Evolutionary conservation across 768 basidiomycete species (phyloP).

Genomic region (Boletus subcaerulescens): DNA sequence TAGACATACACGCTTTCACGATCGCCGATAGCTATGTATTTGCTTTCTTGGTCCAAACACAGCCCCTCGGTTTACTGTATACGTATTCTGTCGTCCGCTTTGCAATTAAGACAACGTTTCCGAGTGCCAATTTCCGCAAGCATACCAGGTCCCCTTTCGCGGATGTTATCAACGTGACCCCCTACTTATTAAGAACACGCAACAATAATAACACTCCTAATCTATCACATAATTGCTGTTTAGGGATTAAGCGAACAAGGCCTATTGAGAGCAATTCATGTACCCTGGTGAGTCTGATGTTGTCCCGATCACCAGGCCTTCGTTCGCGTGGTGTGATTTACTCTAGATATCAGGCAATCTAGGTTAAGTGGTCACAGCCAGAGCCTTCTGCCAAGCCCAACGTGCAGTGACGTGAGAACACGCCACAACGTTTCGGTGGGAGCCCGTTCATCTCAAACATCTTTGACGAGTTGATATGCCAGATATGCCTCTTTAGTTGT

Average conservation of each 20-base stretch:
- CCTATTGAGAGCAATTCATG: constrained; percentile 14
- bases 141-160: not conserved
- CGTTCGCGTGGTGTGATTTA: constrained; percentile 12
- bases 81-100: constrained; percentile 14
- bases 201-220: constrained; percentile 8
- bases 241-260: constrained; percentile 1
- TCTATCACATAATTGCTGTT: constrained; percentile 18
- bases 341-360: constrained; percentile 9
- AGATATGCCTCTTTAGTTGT: constrained; percentile 12
- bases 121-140: constrained; percentile 2
- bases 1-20: constrained; percentile 20
- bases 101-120: constrained; percentile 19
- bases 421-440: constrained; percentile 15
- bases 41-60: constrained; percentile 8
- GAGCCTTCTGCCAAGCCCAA: constrained; percentile 5
- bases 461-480: constrained; percentile 1
- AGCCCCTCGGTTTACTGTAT: constrained; percentile 12
- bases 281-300: constrained; percentile 14
- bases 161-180: not conserved
- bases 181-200: not conserved
- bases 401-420: constrained; percentile 27
- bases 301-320: constrained; percentile 11
- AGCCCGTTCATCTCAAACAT: constrained; percentile 15
- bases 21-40: constrained; percentile 15
- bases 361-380: constrained; percentile 18